Conservation (phyloP, 495 filamentous ascomycete genomes). For the Lepraria neglecta region DNA sequence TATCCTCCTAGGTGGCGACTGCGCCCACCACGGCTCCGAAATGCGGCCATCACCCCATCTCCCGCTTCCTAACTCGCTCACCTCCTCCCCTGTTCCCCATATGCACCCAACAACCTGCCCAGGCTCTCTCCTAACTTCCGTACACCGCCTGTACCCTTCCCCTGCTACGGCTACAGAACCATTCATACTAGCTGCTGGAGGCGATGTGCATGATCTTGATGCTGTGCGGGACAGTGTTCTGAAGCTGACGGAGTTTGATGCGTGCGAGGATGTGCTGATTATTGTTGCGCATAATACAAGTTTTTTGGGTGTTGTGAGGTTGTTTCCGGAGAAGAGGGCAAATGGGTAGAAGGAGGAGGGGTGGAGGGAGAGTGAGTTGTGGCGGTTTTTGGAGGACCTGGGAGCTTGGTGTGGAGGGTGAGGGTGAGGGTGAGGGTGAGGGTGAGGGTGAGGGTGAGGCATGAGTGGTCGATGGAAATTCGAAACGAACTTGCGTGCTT, state of each 20-base stretch:
- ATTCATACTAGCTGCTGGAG: neutral
- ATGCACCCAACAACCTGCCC: too few relatives aligned
- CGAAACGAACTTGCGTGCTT: too few relatives aligned
- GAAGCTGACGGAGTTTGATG: neutral
- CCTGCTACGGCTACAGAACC: neutral
- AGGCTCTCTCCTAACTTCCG: too few relatives aligned
- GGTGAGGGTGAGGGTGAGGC: too few relatives aligned
- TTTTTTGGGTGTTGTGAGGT: neutral
- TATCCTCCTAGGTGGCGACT: slow-evolving; percentile 33
- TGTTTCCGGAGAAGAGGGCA: neutral
- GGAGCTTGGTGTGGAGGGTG: too few relatives aligned
- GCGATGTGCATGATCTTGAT: neutral
- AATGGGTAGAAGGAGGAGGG: too few relatives aligned
- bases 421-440: too few relatives aligned
- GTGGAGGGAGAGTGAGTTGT: too few relatives aligned
- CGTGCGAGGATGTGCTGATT: neutral
- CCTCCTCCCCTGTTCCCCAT: neutral
- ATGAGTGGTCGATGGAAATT: too few relatives aligned
- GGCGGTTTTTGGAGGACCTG: too few relatives aligned
- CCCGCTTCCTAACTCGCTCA: slow-evolving; percentile 7
- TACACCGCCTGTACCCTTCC: too few relatives aligned
- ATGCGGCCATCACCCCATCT: slow-evolving; percentile 6
- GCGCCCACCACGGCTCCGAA: slow-evolving; percentile 27
- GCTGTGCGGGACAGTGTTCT: neutral
- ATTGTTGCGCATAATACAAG: neutral